Percentiles rank a stretch among this genome's conserved stretches.
Conservation (phyloP, 805 yeast genomes). For the Lipomyces japonicus region DNA sequence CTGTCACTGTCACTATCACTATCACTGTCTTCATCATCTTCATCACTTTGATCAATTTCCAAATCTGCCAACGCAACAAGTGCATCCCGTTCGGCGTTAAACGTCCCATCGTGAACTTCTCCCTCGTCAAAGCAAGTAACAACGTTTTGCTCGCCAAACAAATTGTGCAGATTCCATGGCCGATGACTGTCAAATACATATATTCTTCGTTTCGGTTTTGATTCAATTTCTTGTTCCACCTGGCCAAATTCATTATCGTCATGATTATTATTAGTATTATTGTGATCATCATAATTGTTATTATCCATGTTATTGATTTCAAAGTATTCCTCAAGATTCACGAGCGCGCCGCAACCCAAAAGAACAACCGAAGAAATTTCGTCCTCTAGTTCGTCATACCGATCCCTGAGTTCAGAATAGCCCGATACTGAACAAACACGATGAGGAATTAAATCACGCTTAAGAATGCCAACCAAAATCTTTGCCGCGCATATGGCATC, state of each 20-base stretch:
- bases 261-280: neutral
- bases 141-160: constrained; percentile 76
- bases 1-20: constrained; percentile 40
- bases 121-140: constrained; percentile 87
- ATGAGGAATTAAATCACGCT: constrained; percentile 78
- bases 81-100: constrained; percentile 57
- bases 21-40: constrained; percentile 34
- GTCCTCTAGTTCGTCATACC: constrained; percentile 61
- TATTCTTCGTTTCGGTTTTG: constrained; percentile 49
- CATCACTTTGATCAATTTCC: constrained; percentile 41
- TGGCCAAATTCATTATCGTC: neutral
- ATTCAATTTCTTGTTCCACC: constrained; percentile 32
- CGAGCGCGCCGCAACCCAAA: constrained; percentile 90
- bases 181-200: constrained; percentile 88
- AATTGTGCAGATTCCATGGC: constrained; percentile 94
- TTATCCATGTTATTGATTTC: constrained; percentile 7
- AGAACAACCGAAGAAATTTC: constrained; percentile 73
- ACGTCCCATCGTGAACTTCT: constrained; percentile 51
- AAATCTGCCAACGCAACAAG: constrained; percentile 45
- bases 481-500: constrained; percentile 90
- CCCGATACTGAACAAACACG: constrained; percentile 93
- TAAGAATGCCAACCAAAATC: constrained; percentile 64
- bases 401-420: constrained; percentile 64
- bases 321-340: constrained; percentile 66
- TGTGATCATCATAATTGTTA: constrained; percentile 29